Evolutionary conservation across 2,329 filamentous ascomycete species (phyloP).

Genomic region (Fusarium virguliforme): DNA sequence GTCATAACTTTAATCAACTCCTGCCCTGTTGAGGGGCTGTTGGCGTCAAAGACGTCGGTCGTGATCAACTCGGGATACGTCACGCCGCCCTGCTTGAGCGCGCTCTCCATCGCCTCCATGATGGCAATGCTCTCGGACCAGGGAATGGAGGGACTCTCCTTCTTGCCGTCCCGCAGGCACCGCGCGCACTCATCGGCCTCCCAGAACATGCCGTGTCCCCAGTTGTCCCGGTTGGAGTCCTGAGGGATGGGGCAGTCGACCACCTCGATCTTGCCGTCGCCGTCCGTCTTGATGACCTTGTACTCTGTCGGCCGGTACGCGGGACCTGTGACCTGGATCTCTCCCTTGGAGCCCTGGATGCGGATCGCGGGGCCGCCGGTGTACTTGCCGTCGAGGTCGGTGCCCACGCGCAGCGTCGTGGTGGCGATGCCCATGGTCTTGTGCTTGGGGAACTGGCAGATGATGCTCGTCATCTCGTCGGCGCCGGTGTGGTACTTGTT

Average conservation of each 20-base stretch:
- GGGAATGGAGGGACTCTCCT: constrained; percentile 80
- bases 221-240: constrained; percentile 63
- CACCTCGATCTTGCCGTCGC: constrained; percentile 64
- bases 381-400: constrained; percentile 74
- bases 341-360: constrained; percentile 85
- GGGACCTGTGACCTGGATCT: constrained; percentile 84
- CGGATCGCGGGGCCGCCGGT: constrained; percentile 78
- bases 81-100: constrained; percentile 68
- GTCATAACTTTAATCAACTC: constrained; percentile 45
- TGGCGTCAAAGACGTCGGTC: constrained; percentile 71
- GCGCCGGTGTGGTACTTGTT: constrained; percentile 82
- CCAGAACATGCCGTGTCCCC: constrained; percentile 91
- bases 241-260: constrained; percentile 69
- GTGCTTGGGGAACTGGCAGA: constrained; percentile 80
- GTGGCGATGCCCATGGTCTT: constrained; percentile 81
- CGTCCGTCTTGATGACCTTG: constrained; percentile 71
- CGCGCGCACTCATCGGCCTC: constrained; percentile 85
- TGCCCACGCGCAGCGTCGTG: constrained; percentile 74
- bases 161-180: constrained; percentile 82
- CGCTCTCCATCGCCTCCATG: constrained; percentile 80
- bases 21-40: constrained; percentile 74
- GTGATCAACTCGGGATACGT: constrained; percentile 71
- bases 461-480: constrained; percentile 84
- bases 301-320: constrained; percentile 79
- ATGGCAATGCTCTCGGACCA: constrained; percentile 85